These are phyloP conservation scores for Sicyos edulis DNA, from an alignment of 306 rosid species.

Conservation along the genomic window DNA sequence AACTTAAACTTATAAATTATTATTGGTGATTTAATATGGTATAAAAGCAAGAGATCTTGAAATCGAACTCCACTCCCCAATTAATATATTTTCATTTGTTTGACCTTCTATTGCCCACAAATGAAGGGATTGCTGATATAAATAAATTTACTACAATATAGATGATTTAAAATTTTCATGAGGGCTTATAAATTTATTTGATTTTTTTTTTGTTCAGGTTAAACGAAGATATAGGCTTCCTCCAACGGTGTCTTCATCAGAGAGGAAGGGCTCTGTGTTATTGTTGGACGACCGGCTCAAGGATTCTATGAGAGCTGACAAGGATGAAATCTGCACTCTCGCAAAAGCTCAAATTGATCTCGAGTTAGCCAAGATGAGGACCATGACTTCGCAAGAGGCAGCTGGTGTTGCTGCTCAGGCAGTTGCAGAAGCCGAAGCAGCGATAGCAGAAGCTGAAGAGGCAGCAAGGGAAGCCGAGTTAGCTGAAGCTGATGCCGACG, in stretches of 20 bases:
- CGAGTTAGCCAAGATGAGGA: slow-evolving; percentile 68
- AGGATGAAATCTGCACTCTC: slow-evolving; percentile 38
- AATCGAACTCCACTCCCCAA: too few species aligned
- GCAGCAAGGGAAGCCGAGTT: slow-evolving; percentile 83
- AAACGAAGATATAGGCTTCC: slow-evolving; percentile 70
- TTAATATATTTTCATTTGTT: too few species aligned
- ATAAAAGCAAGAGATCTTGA: too few species aligned
- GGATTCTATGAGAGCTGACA: slow-evolving; percentile 32
- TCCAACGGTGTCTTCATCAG: slow-evolving; percentile 37
- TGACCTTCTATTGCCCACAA: too few species aligned
- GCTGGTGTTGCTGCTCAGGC: slow-evolving; percentile 82
- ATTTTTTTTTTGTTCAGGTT: too few species aligned
- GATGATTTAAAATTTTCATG: too few species aligned
- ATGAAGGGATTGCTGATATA: too few species aligned
- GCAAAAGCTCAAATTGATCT: slow-evolving; percentile 64
- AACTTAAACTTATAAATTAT: too few species aligned
- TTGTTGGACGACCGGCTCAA: neutral
- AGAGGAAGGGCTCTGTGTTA: slow-evolving; percentile 44
- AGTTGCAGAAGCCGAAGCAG: slow-evolving; percentile 81
- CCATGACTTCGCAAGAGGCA: slow-evolving; percentile 74
- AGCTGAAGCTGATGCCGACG: slow-evolving; percentile 95
- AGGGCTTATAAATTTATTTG: too few species aligned
- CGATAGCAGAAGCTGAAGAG: slow-evolving; percentile 86
- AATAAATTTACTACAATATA: too few species aligned
- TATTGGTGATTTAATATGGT: too few species aligned